These are phyloP conservation scores for Candida namnaoensis DNA, from an alignment of 805 yeast genomes.

Conservation along the genomic window DNA sequence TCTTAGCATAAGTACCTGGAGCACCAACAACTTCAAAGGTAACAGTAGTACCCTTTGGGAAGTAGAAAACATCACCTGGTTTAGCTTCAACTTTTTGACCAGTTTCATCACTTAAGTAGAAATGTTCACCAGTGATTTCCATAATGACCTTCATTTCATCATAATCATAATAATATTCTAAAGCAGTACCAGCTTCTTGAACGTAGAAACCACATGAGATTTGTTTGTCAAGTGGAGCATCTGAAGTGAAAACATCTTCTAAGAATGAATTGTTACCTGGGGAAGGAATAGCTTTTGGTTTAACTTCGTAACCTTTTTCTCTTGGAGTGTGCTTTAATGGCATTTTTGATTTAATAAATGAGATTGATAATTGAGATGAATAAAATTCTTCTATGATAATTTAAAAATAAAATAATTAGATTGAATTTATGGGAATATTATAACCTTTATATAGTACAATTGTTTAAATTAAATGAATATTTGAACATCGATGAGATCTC, in stretches of 20 bases:
- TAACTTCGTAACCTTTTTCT: slow-evolving; percentile 40
- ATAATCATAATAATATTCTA: slow-evolving; percentile 57
- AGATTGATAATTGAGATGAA: too few species aligned
- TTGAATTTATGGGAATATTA: too few species aligned
- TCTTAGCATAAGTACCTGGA: slow-evolving; percentile 40
- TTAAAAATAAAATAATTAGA: too few species aligned
- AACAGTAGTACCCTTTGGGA: slow-evolving; percentile 59
- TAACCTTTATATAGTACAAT: too few species aligned
- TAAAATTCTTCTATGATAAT: too few species aligned
- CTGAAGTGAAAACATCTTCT: slow-evolving; percentile 57
- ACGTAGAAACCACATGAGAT: slow-evolving; percentile 62
- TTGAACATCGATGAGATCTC: too few species aligned
- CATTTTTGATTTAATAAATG: slow-evolving; percentile 20
- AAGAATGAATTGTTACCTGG: slow-evolving; percentile 64
- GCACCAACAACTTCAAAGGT: slow-evolving; percentile 52
- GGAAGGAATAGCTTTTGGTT: slow-evolving; percentile 52
- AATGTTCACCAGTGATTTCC: slow-evolving; percentile 56
- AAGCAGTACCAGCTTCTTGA: slow-evolving; percentile 60
- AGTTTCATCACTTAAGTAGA: slow-evolving; percentile 52
- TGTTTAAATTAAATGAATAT: too few species aligned
- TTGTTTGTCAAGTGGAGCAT: slow-evolving; percentile 50
- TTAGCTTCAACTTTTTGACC: slow-evolving; percentile 47
- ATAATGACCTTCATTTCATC: slow-evolving; percentile 67
- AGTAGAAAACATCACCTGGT: slow-evolving; percentile 64
- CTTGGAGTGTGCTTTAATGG: slow-evolving; percentile 47